Conservation (phyloP, 139 green algal species). For the Desmodesmus armatus region DNA sequence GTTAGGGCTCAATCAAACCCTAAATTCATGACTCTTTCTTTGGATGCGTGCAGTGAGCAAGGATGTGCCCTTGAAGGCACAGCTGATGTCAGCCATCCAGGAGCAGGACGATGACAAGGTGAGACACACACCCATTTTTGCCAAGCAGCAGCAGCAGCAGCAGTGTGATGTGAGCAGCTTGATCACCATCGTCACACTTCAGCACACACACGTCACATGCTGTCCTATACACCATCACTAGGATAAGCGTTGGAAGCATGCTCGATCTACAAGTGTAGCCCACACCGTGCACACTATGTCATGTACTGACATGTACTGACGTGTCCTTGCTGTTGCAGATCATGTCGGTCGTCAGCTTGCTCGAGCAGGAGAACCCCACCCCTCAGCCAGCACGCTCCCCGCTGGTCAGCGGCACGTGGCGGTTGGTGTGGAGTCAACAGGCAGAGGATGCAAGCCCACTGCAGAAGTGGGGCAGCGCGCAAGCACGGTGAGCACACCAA, state of each 20-base stretch:
- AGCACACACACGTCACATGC: too few relatives aligned
- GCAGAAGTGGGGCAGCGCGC: slow-evolving; percentile 71
- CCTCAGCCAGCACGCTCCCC: slow-evolving; percentile 55
- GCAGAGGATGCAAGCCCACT: slow-evolving; percentile 68
- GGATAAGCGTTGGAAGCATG: too few relatives aligned
- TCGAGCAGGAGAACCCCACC: slow-evolving; percentile 51
- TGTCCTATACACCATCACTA: too few relatives aligned
- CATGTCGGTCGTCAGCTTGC: slow-evolving; percentile 37
- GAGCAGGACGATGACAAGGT: slow-evolving; percentile 50
- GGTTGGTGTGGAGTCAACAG: slow-evolving; percentile 80
- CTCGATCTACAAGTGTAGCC: not conserved
- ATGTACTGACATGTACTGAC: too few relatives aligned
- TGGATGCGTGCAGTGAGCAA: slow-evolving; percentile 47
- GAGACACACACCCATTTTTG: not conserved
- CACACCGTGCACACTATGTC: not conserved
- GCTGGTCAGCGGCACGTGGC: slow-evolving; percentile 69
- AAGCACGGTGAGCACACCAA: too few relatives aligned
- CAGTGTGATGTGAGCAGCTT: too few relatives aligned
- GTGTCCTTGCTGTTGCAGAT: slow-evolving; percentile 47
- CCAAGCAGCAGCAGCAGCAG: not conserved
- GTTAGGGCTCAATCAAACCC: too few relatives aligned
- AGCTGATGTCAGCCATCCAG: slow-evolving; percentile 60
- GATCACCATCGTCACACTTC: too few relatives aligned
- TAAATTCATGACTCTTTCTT: too few relatives aligned
- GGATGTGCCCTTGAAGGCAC: slow-evolving; percentile 63